Base-by-base conservation (phyloP, 306 rosid genomes). In the Castanospermum australe region DNA sequence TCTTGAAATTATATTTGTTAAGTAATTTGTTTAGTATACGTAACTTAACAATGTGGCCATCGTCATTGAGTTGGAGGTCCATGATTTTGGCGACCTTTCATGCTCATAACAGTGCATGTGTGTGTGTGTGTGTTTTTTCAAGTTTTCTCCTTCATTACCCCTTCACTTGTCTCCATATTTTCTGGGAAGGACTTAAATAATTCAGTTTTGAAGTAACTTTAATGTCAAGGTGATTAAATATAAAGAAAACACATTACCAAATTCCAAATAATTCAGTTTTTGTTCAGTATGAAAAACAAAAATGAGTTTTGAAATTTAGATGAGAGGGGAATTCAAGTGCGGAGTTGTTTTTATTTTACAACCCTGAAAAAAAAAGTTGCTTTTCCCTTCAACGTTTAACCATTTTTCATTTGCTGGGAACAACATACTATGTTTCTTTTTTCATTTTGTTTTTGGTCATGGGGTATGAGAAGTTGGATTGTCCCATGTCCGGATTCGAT, bases 1-100 rank as follows among this genome's bases (percentile, higher is more conserved):
- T 59, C 82, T 48, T 76, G 20, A 45, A 77, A 85, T 75, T 20
- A 48, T 62, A 82, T 71, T 78, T 80, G 73, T 84, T 74, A 72
- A 85, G 76, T 50, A 69, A 51, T 65, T 70, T 38, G 67, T 56
- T 61, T 35, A 70, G 69, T 35, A 63, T 51, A 51, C 32, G 76
- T n/a, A 44, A 63, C 47, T n/a, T n/a, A n/a, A 24, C 8, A 72
- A 51, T 60, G 67, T 57, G 47, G 18, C 17, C 35, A 6, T 52
- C 45, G 4, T 71, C 33, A 33, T 41, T 25, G 33, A n/a, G 50
- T 51, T 13, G 48, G 50, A 62, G 72, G 60, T 47, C 42, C 67
- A 42, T 65, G 21, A 30, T 59, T 48, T 57, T 38, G 14, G 44
- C 15, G 33, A 15, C n/a, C 36, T 60, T 35, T 62, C 39, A 24